Evolutionary conservation across 2,329 filamentous ascomycete genomes (phyloP).

Genomic region (Pleoardoris graminearum): DNA sequence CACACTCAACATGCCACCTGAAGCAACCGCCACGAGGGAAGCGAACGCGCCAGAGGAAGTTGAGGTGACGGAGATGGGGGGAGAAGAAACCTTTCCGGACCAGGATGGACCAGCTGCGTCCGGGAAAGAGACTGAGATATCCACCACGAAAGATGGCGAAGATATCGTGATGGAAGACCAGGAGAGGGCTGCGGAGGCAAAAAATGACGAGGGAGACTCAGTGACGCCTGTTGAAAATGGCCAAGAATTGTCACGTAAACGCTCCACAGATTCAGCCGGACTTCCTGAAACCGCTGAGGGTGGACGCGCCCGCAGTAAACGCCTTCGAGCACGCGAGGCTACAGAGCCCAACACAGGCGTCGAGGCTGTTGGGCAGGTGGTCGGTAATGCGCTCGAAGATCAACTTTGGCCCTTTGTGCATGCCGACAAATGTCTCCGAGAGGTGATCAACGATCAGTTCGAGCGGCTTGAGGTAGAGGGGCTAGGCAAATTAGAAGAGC

Average conservation of each 20-base stretch:
- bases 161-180: constrained; percentile 27
- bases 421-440: constrained; percentile 62
- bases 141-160: constrained; percentile 14
- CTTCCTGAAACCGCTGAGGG: constrained; percentile 62
- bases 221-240: constrained; percentile 36
- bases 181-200: constrained; percentile 15
- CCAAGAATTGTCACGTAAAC: constrained; percentile 57
- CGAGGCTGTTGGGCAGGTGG: constrained; percentile 56
- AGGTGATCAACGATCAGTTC: constrained; percentile 57
- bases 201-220: constrained; percentile 20
- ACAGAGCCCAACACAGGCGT: constrained; percentile 51
- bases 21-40: constrained; percentile 25
- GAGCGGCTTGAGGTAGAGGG: constrained; percentile 55
- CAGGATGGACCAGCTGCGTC: constrained; percentile 1
- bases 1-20: constrained; percentile 46
- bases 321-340: constrained; percentile 63
- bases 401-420: constrained; percentile 57
- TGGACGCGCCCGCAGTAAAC: constrained; percentile 61
- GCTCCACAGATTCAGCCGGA: constrained; percentile 63
- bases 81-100: constrained; percentile 12
- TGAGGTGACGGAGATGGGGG: constrained; percentile 5
- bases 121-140: not conserved
- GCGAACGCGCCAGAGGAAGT: constrained; percentile 13
- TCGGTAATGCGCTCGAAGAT: constrained; percentile 58
- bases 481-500: constrained; percentile 48